Base-by-base conservation (phyloP, 1,139 yeast species). In the Taphrina deformans region DNA sequence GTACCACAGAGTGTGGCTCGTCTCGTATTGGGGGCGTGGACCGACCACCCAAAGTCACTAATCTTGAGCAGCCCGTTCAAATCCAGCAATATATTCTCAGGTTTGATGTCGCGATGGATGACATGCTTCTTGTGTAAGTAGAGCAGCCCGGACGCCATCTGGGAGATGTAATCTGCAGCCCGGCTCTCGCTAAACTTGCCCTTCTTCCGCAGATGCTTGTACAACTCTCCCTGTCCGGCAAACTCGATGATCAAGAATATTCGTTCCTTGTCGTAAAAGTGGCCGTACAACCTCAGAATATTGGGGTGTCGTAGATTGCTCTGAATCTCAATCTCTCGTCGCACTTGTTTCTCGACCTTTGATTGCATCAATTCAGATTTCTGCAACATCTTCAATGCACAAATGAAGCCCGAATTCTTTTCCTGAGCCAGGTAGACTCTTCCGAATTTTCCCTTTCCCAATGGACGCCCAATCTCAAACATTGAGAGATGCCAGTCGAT, bases 31-130 rank as follows among this genome's bases (percentile, higher is more conserved):
- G 86, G 84, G 1, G 84, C 82, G 69, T 80, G 87, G 0, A 92
- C 96, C 66, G 96, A 88, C 98, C 98, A 93, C 12, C 99, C 99
- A 75, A 93, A 93, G 76, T 93, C 99, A 51, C 97, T 88, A 52
- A 93, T 81, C 73, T 90, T 91, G 61, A 92, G 80, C 41, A 81
- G 80, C 70, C 90, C 88, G 72, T 89, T 84, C 65, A 85, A 81
- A 5, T 90, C 89, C 9, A 92, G 78, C 62, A 92, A 77, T 61
- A 92, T 87, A 71, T 92, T 92, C 73, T 92, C 98, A 0, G 97
- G 97, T 74, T 92, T 92, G 69, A 92, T 83, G 74, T 92, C 99
- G 67, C 99, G 81, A 73, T 93, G 99, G 38, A 93, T 88, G 55
- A 92, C 86, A 70, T 86, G 84, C 71, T 87, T 87, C 52, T 82